Evolutionary conservation across 164 flowering plant species (phyloP).

Genomic region (Magnolia officinalis): DNA sequence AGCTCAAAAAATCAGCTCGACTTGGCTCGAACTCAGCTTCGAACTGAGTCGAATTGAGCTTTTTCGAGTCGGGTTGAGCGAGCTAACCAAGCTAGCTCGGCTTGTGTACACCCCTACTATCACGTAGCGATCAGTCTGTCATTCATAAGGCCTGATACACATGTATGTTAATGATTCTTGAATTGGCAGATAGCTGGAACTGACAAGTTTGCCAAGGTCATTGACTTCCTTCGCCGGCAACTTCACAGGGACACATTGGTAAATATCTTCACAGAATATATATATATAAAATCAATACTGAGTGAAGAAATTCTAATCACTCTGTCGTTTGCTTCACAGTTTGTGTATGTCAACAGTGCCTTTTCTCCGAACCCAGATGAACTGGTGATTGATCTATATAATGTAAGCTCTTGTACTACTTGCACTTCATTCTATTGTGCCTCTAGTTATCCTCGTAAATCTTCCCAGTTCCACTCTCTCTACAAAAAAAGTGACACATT

Average conservation of each 20-base stretch:
- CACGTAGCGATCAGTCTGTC: background rate
- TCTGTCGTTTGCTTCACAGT: slow-evolving; percentile 30
- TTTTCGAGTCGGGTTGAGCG: too few relatives aligned
- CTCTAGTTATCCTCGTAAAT: background rate
- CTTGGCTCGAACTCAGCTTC: too few relatives aligned
- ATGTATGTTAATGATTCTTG: slow-evolving; percentile 4
- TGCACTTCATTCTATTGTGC: background rate
- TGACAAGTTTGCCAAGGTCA: slow-evolving; percentile 88
- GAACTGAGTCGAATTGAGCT: too few relatives aligned
- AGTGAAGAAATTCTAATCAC: slow-evolving; percentile 1
- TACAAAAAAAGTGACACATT: background rate
- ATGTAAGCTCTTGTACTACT: slow-evolving; percentile 45
- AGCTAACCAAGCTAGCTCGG: too few relatives aligned
- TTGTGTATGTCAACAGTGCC: slow-evolving; percentile 94
- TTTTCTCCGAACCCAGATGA: slow-evolving; percentile 97
- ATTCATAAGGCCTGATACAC: background rate
- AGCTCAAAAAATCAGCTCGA: too few relatives aligned
- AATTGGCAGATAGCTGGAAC: slow-evolving; percentile 60
- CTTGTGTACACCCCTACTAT: background rate
- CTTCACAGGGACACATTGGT: slow-evolving; percentile 90
- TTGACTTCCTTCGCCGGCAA: slow-evolving; percentile 82
- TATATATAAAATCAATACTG: background rate
- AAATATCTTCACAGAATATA: slow-evolving; percentile 3
- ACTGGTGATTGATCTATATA: slow-evolving; percentile 70
- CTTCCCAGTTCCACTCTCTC: too few relatives aligned